Base-by-base conservation (phyloP, 805 yeast genomes). In the Lipomyces lipofer region DNA sequence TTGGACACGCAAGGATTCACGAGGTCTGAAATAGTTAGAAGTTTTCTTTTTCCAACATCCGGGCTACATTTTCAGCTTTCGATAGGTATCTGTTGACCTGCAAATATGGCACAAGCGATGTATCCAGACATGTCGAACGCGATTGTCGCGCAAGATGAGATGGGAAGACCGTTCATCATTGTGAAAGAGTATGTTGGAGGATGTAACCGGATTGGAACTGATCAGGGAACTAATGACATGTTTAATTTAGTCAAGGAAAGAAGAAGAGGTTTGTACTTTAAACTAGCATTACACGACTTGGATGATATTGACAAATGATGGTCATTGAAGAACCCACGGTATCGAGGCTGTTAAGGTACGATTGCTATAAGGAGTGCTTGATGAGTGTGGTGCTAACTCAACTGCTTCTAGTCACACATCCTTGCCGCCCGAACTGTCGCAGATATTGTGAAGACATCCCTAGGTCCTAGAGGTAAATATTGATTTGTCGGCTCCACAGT, bases 111-210 rank as follows among this genome's bases (percentile, higher is more conserved):
- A 15, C 54, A 49, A 29, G 36, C 49, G 38, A 51, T 59, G 22
- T 44, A 53, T 9, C 96, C 97, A 38, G 99, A 94, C 71, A 77
- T 94, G 80, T 91, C 98, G 64, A 94, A 95, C 68, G 99, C 99
- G 73, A 90, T 94, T 66, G 89, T 94, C 76, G 98, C 99, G 2
- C 99, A 92, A 73, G 99, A 94, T 71, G 99, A 94, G 73, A 88
- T 87, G 91, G 99, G 99, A 19, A 85, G 99, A 73, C 99, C 99
- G 19, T 89, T 94, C 70, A 92, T 94, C 68, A 94, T 94, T 69
- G 99, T 94, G 50, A 83, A 94, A 70, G 99, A 94, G 70, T 81
- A 73, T 67, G 83, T 81, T n/a, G n/a, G n/a, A n/a, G n/a, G n/a
- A n/a, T n/a, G n/a, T n/a, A n/a, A n/a, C n/a, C n/a, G n/a, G n/a